phyloP scores from a whole-genome alignment of 2,329 filamentous ascomycete genomes.

The Knufia fluminis region DNA sequence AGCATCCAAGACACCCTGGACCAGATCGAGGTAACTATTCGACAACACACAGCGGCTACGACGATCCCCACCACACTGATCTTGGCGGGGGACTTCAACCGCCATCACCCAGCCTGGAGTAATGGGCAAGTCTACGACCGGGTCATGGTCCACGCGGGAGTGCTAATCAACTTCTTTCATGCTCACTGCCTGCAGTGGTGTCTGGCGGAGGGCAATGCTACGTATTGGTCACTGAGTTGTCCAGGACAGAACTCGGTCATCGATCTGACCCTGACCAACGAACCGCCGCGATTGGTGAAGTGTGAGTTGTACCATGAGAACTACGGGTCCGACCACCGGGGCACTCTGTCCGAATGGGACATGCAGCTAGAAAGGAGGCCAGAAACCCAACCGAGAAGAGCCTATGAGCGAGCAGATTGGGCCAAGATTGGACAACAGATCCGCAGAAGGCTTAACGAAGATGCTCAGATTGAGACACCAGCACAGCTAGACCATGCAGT shows the following conservation, averaged over 20 bases:
- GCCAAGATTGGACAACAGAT: constrained; percentile 10
- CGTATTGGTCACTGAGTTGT: constrained; percentile 4
- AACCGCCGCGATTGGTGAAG: constrained; percentile 14
- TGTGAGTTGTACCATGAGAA: constrained; percentile 23
- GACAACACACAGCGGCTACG: not conserved
- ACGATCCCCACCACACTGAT: not conserved
- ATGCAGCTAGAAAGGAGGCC: constrained; percentile 16
- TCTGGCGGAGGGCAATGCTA: not conserved
- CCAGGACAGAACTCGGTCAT: constrained; percentile 14
- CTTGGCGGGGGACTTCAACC: constrained; percentile 18
- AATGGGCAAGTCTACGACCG: constrained; percentile 1
- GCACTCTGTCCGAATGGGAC: constrained; percentile 14
- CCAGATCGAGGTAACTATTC: constrained; percentile 2
- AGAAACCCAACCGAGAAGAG: not conserved
- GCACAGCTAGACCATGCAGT: not conserved
- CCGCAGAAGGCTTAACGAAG: constrained; percentile 2
- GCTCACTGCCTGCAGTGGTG: constrained; percentile 12
- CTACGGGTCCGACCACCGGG: constrained; percentile 20
- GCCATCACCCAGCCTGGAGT: constrained; percentile 15
- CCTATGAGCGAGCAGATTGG: constrained; percentile 10
- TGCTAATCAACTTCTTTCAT: constrained; percentile 19
- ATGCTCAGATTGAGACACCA: not conserved
- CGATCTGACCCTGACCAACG: constrained; percentile 17
- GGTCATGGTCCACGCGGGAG: constrained; percentile 8
- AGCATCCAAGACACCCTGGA: constrained; percentile 6